phyloP scores from a whole-genome alignment of 441 rosid genomes.

The Euphorbia celastroides region DNA sequence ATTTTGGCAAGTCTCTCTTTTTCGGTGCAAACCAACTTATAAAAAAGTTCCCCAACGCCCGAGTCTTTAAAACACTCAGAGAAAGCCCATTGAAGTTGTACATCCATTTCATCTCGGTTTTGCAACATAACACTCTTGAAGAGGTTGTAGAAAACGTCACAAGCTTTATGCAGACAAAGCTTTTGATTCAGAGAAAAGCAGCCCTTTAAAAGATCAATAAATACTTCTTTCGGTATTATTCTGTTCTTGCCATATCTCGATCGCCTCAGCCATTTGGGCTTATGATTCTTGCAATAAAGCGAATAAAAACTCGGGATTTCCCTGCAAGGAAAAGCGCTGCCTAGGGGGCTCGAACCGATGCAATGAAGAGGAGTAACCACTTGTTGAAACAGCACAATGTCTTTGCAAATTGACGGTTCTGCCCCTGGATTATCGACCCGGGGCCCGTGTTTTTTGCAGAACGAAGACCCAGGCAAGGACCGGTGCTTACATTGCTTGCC shows the following conservation, averaged over 20 bases:
- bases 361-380: slow-evolving; percentile 51
- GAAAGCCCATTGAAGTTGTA: slow-evolving; percentile 95
- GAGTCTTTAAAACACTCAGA: slow-evolving; percentile 79
- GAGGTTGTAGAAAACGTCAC: slow-evolving; percentile 92
- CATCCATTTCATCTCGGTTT: slow-evolving; percentile 93
- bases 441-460: slow-evolving; percentile 92
- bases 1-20: slow-evolving; percentile 63
- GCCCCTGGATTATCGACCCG: slow-evolving; percentile 38
- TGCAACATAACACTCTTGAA: slow-evolving; percentile 84
- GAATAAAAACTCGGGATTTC: slow-evolving; percentile 71
- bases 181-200: slow-evolving; percentile 65
- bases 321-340: slow-evolving; percentile 43
- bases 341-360: slow-evolving; percentile 52
- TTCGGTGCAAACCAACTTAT: slow-evolving; percentile 70
- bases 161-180: slow-evolving; percentile 77
- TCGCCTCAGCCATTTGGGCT: slow-evolving; percentile 99
- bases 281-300: slow-evolving; percentile 84
- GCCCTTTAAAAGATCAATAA: slow-evolving; percentile 59
- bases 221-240: slow-evolving; percentile 89
- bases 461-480: slow-evolving; percentile 70
- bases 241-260: slow-evolving; percentile 98
- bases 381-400: slow-evolving; percentile 45
- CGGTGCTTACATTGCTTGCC: slow-evolving; percentile 97
- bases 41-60: slow-evolving; percentile 59
- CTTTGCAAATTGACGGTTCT: slow-evolving; percentile 44